phyloP scores from a whole-genome alignment of 2,329 filamentous ascomycete species.

The Penicillium janthinellum region DNA sequence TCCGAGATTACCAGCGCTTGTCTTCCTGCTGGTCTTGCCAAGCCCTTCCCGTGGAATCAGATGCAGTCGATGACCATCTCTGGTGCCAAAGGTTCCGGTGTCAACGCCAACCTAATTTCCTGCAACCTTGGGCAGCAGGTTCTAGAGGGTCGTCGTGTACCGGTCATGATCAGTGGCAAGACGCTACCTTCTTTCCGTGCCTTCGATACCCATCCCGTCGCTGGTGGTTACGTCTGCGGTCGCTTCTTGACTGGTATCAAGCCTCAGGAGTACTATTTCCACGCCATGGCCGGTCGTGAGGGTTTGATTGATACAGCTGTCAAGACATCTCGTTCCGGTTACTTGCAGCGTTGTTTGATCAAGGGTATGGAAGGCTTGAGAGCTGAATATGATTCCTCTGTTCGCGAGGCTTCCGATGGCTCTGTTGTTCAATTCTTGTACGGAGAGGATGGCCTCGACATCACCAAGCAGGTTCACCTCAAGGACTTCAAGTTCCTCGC shows the following conservation, averaged over 20 bases:
- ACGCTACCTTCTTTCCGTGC: conserved; percentile 91
- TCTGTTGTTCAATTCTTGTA: conserved; percentile 94
- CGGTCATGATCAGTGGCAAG: conserved; percentile 97
- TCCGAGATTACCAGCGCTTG: conserved; percentile 75
- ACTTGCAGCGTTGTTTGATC: conserved; percentile 93
- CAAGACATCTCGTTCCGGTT: conserved; percentile 96
- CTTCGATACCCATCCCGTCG: conserved; percentile 84
- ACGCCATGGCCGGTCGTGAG: conserved; percentile 98
- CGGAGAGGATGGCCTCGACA: conserved; percentile 92
- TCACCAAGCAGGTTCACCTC: conserved; percentile 90
- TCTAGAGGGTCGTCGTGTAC: conserved; percentile 90
- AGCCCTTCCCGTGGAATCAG: conserved; percentile 93
- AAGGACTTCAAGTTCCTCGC: conserved; percentile 88
- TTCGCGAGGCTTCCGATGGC: conserved; percentile 84
- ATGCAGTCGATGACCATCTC: conserved; percentile 99
- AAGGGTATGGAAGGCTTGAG: conserved; percentile 97
- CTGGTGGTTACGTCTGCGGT: conserved; percentile 90
- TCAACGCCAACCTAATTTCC: conserved; percentile 97
- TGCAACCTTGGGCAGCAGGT: conserved; percentile 97
- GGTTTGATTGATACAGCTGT: conserved; percentile 98
- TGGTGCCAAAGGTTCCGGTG: conserved; percentile 86
- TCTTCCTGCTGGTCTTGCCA: conserved; percentile 79
- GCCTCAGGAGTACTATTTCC: conserved; percentile 98
- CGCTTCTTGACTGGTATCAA: conserved; percentile 97
- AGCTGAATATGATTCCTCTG: conserved; percentile 90